These are phyloP conservation scores for Chytriomyces sp. DNA, from an alignment of 192 early-diverging fungal species.

Conservation along the genomic window DNA sequence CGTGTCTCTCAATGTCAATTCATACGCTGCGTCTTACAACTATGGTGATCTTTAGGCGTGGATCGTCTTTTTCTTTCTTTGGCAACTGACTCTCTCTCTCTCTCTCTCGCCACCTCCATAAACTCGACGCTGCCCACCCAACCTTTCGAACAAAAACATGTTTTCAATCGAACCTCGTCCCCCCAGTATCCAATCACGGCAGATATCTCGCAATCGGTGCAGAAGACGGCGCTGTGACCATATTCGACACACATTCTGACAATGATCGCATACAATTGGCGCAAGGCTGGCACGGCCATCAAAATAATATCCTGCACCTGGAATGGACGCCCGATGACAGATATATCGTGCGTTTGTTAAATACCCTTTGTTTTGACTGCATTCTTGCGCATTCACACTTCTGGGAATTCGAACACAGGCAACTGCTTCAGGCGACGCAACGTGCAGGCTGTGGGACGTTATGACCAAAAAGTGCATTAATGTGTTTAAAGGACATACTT, in stretches of 20 bases:
- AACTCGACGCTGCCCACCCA: background rate
- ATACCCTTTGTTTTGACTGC: background rate
- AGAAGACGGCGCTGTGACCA: constrained; percentile 66
- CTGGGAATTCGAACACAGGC: no score
- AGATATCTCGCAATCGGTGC: constrained; percentile 69
- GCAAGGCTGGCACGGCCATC: constrained; percentile 64
- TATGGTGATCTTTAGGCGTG: background rate
- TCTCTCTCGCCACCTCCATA: background rate
- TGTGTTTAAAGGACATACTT: constrained; percentile 68
- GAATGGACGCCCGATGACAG: constrained; percentile 75
- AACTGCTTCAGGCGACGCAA: constrained; percentile 80
- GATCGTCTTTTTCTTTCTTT: background rate
- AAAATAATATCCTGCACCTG: constrained; percentile 83
- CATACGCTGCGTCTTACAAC: background rate
- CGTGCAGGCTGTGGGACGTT: constrained; percentile 75
- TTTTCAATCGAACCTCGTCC: background rate
- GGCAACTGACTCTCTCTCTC: background rate
- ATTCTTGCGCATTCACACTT: no score
- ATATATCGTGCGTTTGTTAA: constrained; percentile 54
- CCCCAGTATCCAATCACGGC: constrained; percentile 56
- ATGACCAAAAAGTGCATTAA: constrained; percentile 61
- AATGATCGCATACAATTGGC: background rate
- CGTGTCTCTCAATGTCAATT: background rate
- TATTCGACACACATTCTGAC: constrained; percentile 63
- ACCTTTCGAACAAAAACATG: background rate